These are phyloP conservation scores for Calocybe indica DNA, from an alignment of 768 basidiomycete species.

Conservation along the genomic window DNA sequence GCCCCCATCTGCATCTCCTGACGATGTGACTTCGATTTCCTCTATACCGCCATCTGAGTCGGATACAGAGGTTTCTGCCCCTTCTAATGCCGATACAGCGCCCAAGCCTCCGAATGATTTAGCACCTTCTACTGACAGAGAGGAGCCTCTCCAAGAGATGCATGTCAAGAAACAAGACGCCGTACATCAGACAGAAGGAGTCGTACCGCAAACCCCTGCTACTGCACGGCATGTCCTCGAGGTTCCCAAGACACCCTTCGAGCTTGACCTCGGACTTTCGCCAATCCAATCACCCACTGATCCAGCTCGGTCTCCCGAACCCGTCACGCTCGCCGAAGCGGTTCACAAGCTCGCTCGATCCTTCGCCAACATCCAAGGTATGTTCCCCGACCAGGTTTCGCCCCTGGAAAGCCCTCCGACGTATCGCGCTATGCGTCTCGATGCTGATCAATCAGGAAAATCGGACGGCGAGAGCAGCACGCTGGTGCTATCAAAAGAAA, in stretches of 20 bases:
- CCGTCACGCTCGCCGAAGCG: conserved; percentile 11
- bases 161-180: too few relatives aligned
- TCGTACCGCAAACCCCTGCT: too few relatives aligned
- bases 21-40: conserved; percentile 2
- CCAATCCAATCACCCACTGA: conserved; percentile 11
- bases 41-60: neutral
- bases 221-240: too few relatives aligned
- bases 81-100: conserved; percentile 1
- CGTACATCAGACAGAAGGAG: too few relatives aligned
- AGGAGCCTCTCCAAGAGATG: too few relatives aligned
- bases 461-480: neutral
- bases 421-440: conserved; percentile 7
- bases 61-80: neutral
- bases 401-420: conserved; percentile 9
- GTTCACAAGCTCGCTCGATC: conserved; percentile 13
- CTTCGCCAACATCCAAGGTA: conserved; percentile 15
- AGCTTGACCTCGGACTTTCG: neutral
- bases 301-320: conserved; percentile 1
- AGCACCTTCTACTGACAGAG: neutral
- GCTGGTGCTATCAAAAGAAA: conserved; percentile 1
- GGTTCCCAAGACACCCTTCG: too few relatives aligned
- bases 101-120: neutral
- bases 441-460: neutral
- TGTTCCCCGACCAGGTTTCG: conserved; percentile 16
- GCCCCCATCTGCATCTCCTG: conserved; percentile 3